Conservation (phyloP, 208 protist genomes). For the Trypanosomatidae sp. region DNA sequence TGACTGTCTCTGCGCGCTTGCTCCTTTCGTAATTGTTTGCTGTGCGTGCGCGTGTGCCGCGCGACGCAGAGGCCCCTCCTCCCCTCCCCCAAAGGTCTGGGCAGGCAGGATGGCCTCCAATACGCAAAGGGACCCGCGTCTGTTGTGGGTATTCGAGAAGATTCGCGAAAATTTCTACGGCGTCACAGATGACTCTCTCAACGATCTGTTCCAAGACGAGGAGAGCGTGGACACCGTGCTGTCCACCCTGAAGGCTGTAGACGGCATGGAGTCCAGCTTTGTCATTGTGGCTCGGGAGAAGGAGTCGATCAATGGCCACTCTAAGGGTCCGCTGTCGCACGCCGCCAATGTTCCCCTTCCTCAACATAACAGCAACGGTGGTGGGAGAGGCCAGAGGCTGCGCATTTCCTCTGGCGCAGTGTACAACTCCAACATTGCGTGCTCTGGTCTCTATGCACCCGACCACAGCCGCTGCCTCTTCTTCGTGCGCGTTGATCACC, state of each 20-base stretch:
- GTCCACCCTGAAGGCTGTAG: conserved; percentile 47
- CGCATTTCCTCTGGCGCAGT: conserved; percentile 58
- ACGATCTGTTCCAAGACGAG: conserved; percentile 50
- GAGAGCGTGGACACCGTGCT: conserved; percentile 42
- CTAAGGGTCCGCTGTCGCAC: conserved; percentile 3
- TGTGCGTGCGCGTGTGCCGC: neutral
- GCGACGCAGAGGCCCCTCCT: neutral
- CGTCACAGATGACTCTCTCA: conserved; percentile 50
- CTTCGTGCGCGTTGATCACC: conserved; percentile 64
- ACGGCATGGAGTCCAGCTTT: conserved; percentile 48
- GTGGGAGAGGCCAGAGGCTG: conserved; percentile 36
- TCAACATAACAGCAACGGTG: neutral
- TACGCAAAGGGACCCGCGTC: conserved; percentile 47
- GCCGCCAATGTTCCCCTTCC: conserved; percentile 1
- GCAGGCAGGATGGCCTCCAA: neutral
- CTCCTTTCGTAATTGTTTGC: neutral
- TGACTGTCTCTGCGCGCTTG: neutral
- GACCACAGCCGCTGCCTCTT: conserved; percentile 88
- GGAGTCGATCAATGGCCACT: conserved; percentile 27
- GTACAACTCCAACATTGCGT: conserved; percentile 84
- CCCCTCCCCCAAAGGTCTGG: too few relatives aligned
- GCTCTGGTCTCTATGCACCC: conserved; percentile 61
- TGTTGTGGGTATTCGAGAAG: conserved; percentile 68
- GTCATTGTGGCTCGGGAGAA: conserved; percentile 61
- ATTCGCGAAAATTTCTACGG: conserved; percentile 63